Evolutionary conservation across 768 basidiomycete genomes (phyloP).

Genomic region (Russula olivacea): DNA sequence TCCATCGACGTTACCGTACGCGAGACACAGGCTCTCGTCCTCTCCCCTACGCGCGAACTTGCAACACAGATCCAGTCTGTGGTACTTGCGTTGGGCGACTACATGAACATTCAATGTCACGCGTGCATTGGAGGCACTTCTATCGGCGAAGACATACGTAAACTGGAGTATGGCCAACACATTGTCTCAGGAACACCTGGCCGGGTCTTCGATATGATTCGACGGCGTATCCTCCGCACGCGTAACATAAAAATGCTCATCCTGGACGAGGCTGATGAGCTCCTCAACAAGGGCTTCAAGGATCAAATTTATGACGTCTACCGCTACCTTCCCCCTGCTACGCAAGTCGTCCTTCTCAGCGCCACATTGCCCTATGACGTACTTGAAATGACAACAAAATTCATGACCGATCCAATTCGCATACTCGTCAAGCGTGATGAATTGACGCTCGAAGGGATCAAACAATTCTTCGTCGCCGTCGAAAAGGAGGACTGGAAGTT

Average conservation of each 20-base stretch:
- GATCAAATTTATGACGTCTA: slow-evolving; percentile 99
- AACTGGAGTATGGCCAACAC: slow-evolving; percentile 96
- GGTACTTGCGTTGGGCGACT: slow-evolving; percentile 92
- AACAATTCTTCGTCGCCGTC: slow-evolving; percentile 96
- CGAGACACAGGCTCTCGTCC: slow-evolving; percentile 92
- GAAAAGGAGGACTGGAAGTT: slow-evolving; percentile 99
- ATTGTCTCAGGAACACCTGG: slow-evolving; percentile 97
- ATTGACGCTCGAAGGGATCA: slow-evolving; percentile 93
- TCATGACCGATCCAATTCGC: slow-evolving; percentile 98
- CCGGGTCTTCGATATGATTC: slow-evolving; percentile 99
- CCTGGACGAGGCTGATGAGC: slow-evolving; percentile 92
- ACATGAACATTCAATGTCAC: slow-evolving; percentile 99
- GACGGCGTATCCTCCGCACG: slow-evolving; percentile 85
- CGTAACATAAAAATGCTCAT: slow-evolving; percentile 98
- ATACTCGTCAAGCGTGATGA: slow-evolving; percentile 99
- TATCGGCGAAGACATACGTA: slow-evolving; percentile 95
- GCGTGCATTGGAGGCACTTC: slow-evolving; percentile 97
- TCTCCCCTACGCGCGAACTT: slow-evolving; percentile 97
- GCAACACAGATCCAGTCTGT: slow-evolving; percentile 99
- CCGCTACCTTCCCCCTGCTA: slow-evolving; percentile 93
- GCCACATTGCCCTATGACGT: slow-evolving; percentile 96
- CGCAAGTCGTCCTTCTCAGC: slow-evolving; percentile 94
- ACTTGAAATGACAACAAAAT: slow-evolving; percentile 98
- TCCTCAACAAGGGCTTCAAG: slow-evolving; percentile 97
- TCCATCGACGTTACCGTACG: slow-evolving; percentile 93